A percentile compares a stretch with the other conserved stretches of the same genome.
Conservation (phyloP, 805 yeast genomes). For the Metschnikowia noctiluminum region DNA sequence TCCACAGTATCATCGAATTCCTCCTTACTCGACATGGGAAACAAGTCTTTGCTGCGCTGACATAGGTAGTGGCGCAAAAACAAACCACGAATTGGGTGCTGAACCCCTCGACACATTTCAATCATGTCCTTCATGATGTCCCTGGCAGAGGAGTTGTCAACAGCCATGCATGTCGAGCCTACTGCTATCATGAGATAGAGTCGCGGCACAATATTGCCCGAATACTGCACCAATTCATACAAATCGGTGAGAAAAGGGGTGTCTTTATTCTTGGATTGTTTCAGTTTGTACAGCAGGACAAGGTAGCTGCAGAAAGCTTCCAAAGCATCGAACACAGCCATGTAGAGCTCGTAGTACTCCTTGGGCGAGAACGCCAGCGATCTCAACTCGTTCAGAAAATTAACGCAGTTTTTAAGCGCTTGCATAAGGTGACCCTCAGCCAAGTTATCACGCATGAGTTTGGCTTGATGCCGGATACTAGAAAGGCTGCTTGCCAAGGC, state of each 20-base stretch:
- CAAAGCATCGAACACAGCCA: conserved; percentile 78
- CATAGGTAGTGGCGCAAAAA: conserved; percentile 85
- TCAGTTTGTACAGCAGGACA: conserved; percentile 61
- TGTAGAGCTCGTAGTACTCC: conserved; percentile 89
- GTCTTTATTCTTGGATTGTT: conserved; percentile 39
- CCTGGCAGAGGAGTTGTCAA: conserved; percentile 71
- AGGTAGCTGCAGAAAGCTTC: conserved; percentile 63
- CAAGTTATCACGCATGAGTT: conserved; percentile 72
- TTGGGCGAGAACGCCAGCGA: conserved; percentile 77
- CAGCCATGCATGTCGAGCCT: conserved; percentile 82
- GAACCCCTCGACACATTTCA: conserved; percentile 97
- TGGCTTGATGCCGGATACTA: conserved; percentile 65
- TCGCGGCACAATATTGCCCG: conserved; percentile 90
- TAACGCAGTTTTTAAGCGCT: conserved; percentile 83
- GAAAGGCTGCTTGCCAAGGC: conserved; percentile 22
- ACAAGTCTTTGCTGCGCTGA: conserved; percentile 70
- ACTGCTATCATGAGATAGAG: conserved; percentile 92
- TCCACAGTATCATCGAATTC: conserved; percentile 67
- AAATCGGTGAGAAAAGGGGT: conserved; percentile 66
- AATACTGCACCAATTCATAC: conserved; percentile 92
- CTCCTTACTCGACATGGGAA: conserved; percentile 40
- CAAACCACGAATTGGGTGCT: conserved; percentile 89
- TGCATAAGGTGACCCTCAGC: conserved; percentile 69
- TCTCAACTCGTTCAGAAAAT: conserved; percentile 76
- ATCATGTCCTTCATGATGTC: conserved; percentile 94